Conservation (phyloP, 2,329 filamentous ascomycete species). For the Pseudogymnoascus sp. region DNA sequence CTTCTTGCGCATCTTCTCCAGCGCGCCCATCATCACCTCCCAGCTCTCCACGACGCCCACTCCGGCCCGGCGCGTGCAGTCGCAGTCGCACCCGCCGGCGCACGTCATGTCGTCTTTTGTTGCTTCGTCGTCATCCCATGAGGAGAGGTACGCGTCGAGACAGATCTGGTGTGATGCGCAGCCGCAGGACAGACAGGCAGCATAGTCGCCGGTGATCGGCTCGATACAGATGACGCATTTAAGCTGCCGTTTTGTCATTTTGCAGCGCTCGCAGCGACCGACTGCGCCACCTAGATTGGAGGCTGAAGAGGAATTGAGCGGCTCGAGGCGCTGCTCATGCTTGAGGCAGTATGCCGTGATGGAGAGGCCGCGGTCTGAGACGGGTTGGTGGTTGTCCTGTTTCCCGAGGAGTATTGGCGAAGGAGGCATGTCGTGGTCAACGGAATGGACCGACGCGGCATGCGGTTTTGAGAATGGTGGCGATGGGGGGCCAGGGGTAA, state of each 20-base stretch:
- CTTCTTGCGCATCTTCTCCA: slow-evolving; percentile 23
- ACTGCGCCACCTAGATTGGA: slow-evolving; percentile 36
- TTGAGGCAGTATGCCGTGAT: slow-evolving; percentile 56
- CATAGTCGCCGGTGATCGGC: slow-evolving; percentile 52
- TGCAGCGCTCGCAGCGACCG: slow-evolving; percentile 44
- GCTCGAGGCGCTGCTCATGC: slow-evolving; percentile 56
- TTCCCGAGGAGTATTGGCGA: slow-evolving; percentile 52
- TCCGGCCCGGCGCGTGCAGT: slow-evolving; percentile 50
- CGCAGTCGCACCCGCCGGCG: slow-evolving; percentile 58
- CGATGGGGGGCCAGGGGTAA: slow-evolving; percentile 20
- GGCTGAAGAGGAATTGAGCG: slow-evolving; percentile 36
- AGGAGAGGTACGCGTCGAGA: slow-evolving; percentile 45
- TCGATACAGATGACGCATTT: slow-evolving; percentile 57
- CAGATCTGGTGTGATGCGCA: slow-evolving; percentile 55
- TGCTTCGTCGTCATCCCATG: slow-evolving; percentile 25
- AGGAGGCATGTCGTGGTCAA: slow-evolving; percentile 24
- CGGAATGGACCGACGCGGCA: slow-evolving; percentile 22
- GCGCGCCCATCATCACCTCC: slow-evolving; percentile 44
- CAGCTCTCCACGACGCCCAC: slow-evolving; percentile 55
- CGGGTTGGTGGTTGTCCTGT: slow-evolving; percentile 40
- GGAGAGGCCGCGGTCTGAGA: slow-evolving; percentile 41
- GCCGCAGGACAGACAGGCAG: slow-evolving; percentile 55
- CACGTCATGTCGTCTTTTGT: slow-evolving; percentile 41
- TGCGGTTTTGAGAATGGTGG: slow-evolving; percentile 18
- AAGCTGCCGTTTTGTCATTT: slow-evolving; percentile 48